Evolutionary conservation across 148 eudicot genomes (phyloP).

Genomic region (Persicaria maculosa): DNA sequence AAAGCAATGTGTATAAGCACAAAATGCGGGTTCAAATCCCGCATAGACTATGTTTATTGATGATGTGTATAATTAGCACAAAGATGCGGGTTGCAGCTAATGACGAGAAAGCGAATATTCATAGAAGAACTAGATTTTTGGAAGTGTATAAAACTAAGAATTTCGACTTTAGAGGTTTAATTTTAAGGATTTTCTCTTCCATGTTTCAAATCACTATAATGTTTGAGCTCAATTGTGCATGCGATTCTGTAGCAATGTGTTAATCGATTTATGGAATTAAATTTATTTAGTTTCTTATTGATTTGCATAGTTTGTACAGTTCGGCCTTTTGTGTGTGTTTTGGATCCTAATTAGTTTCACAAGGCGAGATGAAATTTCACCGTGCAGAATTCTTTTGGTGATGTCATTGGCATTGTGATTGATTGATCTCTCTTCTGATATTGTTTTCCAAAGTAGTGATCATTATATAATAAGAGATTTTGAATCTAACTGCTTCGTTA

Average conservation of each 20-base stretch:
- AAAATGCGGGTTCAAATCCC: no score
- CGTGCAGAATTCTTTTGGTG: neutral
- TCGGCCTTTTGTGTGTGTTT: neutral
- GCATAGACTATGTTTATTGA: no score
- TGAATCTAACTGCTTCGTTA: neutral
- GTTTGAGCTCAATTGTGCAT: neutral
- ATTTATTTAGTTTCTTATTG: neutral
- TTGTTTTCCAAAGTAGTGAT: neutral
- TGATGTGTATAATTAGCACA: no score
- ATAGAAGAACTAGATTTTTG: no score
- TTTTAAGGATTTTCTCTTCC: neutral
- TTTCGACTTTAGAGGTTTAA: neutral
- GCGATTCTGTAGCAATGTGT: neutral
- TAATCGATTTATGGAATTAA: neutral
- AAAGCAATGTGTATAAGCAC: no score
- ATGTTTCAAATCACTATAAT: neutral
- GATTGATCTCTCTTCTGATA: neutral
- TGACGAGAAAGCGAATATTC: no score
- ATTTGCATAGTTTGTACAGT: neutral
- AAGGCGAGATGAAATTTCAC: neutral
- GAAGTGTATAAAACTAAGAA: neutral
- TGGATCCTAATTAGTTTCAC: neutral
- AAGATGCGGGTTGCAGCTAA: no score
- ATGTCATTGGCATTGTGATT: slow-evolving; percentile 2
- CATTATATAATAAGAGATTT: neutral